These are phyloP conservation scores for Plasmodium vinckei DNA, from an alignment of 169 alveolate species.

Conservation along the genomic window DNA sequence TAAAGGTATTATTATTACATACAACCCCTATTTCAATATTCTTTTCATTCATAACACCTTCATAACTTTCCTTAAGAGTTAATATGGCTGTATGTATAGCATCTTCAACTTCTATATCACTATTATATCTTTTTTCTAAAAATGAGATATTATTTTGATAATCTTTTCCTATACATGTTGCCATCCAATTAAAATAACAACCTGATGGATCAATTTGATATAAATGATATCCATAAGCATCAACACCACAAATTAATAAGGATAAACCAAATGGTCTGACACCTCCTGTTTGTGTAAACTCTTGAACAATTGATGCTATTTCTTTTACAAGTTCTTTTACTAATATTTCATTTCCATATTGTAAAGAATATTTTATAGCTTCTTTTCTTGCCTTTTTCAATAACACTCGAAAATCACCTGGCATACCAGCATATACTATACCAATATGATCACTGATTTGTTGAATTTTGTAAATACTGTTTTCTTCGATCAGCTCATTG, in stretches of 20 bases:
- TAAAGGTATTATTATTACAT: constrained; percentile 91
- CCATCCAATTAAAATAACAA: constrained; percentile 98
- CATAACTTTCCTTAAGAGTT: constrained; percentile 95
- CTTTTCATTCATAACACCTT: constrained; percentile 97
- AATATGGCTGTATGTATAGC: constrained; percentile 96
- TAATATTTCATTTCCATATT: constrained; percentile 95
- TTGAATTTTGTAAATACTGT: constrained; percentile 93
- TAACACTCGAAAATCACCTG: constrained; percentile 98
- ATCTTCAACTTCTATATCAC: constrained; percentile 96
- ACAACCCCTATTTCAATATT: constrained; percentile 97
- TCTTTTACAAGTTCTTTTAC: constrained; percentile 95
- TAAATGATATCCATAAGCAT: constrained; percentile 92
- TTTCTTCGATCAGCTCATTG: constrained; percentile 94
- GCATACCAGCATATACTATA: constrained; percentile 97
- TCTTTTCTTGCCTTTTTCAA: constrained; percentile 89
- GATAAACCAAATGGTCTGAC: constrained; percentile 99
- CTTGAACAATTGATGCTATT: constrained; percentile 97
- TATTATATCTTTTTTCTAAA: constrained; percentile 97
- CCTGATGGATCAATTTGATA: constrained; percentile 99
- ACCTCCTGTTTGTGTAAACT: constrained; percentile 99
- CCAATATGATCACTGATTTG: constrained; percentile 93
- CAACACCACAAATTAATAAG: constrained; percentile 89
- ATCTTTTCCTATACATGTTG: constrained; percentile 99
- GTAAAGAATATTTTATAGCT: constrained; percentile 91
- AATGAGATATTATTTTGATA: constrained; percentile 96